Evolutionary conservation across 2,329 filamentous ascomycete genomes (phyloP).

Genomic region (Rutstroemia sp.): DNA sequence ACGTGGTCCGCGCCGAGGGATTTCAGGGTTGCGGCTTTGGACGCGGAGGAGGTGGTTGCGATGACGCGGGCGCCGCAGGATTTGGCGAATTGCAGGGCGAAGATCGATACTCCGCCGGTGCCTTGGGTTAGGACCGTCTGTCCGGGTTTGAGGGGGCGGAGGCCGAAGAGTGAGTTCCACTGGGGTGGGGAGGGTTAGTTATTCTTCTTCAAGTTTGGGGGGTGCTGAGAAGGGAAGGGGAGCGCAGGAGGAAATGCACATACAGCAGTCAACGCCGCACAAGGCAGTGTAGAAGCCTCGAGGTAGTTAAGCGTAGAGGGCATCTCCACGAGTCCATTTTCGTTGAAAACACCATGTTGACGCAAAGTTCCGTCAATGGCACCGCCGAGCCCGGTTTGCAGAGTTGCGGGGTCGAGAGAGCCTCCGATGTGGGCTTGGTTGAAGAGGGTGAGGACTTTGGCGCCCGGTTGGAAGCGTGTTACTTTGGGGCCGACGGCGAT

Average conservation of each 20-base stretch:
- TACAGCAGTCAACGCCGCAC: slow-evolving; percentile 43
- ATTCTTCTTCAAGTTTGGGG: background rate
- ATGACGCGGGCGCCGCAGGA: slow-evolving; percentile 36
- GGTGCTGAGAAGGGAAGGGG: background rate
- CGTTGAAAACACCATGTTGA: slow-evolving; percentile 41
- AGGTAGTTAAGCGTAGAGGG: slow-evolving; percentile 41
- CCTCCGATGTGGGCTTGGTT: slow-evolving; percentile 36
- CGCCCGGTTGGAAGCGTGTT: slow-evolving; percentile 48
- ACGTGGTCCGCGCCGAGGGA: slow-evolving; percentile 36
- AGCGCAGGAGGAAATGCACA: background rate
- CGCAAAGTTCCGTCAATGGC: slow-evolving; percentile 41
- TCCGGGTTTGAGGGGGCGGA: slow-evolving; percentile 29
- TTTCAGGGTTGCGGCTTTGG: slow-evolving; percentile 33
- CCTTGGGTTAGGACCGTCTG: slow-evolving; percentile 36
- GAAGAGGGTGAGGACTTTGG: slow-evolving; percentile 54
- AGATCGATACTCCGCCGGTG: slow-evolving; percentile 36
- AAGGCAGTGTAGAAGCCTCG: slow-evolving; percentile 43
- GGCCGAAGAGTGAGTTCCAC: slow-evolving; percentile 52
- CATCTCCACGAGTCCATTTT: slow-evolving; percentile 52
- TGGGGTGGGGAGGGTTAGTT: background rate
- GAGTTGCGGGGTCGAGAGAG: slow-evolving; percentile 17
- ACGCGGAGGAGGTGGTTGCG: slow-evolving; percentile 33
- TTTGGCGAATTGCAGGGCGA: slow-evolving; percentile 35
- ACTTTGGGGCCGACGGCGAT: slow-evolving; percentile 47
- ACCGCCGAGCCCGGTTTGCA: slow-evolving; percentile 48